These are phyloP conservation scores for Moricandia arvensis DNA, from an alignment of 345 rosid species.

Conservation along the genomic window DNA sequence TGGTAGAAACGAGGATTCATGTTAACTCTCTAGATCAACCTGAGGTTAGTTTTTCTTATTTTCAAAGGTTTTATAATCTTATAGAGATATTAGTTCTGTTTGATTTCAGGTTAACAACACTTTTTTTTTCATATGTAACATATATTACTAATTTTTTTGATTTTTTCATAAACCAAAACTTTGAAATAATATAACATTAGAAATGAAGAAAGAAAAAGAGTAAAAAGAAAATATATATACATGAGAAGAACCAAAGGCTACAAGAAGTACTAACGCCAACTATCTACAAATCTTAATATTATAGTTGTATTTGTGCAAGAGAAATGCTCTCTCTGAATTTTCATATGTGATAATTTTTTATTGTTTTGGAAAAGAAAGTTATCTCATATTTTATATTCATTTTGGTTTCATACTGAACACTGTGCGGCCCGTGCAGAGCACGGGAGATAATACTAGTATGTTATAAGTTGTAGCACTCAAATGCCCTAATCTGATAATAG, in stretches of 20 bases:
- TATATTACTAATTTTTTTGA: too few species aligned
- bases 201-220: background rate
- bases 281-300: background rate
- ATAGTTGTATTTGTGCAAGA: background rate
- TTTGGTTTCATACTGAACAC: too few species aligned
- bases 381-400: background rate
- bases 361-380: background rate
- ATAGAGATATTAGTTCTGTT: too few species aligned
- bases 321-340: background rate
- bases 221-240: background rate
- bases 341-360: too few species aligned
- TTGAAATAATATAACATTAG: background rate
- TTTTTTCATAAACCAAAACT: background rate
- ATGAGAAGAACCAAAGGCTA: background rate
- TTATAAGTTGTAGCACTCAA: too few species aligned
- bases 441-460: background rate
- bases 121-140: too few species aligned
- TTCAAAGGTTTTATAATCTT: background rate
- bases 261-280: background rate
- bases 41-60: background rate
- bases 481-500: too few species aligned
- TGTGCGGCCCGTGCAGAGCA: background rate
- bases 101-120: background rate
- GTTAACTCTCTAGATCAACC: background rate
- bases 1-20: background rate